Percentiles rank a stretch among this genome's conserved stretches.
phyloP scores from a whole-genome alignment of 129 eudicot genomes.

The Pseudognaphalium luteoalbum region DNA sequence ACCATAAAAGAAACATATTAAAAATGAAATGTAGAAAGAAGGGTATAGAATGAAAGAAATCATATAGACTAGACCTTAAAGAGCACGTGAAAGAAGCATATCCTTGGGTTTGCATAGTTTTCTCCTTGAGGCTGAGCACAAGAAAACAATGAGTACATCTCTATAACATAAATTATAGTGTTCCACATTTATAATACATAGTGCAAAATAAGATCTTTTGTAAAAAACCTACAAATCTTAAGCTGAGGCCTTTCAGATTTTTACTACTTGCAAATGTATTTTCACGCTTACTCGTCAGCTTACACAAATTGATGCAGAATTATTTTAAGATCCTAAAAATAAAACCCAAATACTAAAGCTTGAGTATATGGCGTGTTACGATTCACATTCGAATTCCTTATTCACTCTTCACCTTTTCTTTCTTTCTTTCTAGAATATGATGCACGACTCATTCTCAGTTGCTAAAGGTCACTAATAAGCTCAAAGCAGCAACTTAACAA shows the following conservation, averaged over 20 bases:
- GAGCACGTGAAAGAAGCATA: constrained; percentile 94
- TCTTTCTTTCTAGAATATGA: not conserved
- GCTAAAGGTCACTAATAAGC: not conserved
- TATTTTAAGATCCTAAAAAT: not conserved
- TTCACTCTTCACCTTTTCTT: constrained; percentile 6
- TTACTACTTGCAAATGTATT: constrained; percentile 12
- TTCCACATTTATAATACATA: not conserved
- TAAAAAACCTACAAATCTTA: not conserved
- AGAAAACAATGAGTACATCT: constrained; percentile 13
- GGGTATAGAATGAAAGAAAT: not conserved
- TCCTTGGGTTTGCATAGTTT: constrained; percentile 86
- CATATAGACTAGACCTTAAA: constrained; percentile 62
- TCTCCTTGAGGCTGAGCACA: constrained; percentile 67
- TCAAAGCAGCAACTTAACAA: not conserved
- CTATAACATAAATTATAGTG: not conserved
- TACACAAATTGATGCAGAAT: constrained; percentile 1
- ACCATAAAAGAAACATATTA: not conserved
- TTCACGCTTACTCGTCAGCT: constrained; percentile 6
- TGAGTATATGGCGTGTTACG: not conserved
- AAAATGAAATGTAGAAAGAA: not conserved
- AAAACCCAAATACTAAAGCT: not conserved
- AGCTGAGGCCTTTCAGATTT: not conserved
- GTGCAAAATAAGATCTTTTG: not conserved
- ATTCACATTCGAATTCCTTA: constrained; percentile 1
- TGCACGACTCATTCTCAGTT: not conserved